A percentile compares a stretch with the other conserved stretches of the same genome.
Evolutionary conservation across 2,329 filamentous ascomycete species (phyloP).

Genomic region (Gyromitra esculenta): DNA sequence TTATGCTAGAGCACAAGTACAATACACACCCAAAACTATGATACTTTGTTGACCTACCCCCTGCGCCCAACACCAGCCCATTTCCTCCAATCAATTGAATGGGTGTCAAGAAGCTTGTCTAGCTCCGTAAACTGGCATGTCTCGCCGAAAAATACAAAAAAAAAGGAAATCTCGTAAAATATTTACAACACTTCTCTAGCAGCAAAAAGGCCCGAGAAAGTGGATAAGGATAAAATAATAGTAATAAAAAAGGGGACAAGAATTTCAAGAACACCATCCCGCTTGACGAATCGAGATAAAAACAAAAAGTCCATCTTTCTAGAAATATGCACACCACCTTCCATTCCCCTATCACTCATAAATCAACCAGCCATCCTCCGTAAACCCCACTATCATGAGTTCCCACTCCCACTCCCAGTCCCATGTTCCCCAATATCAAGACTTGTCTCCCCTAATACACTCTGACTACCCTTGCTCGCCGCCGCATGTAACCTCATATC

Average conservation of each 20-base stretch:
- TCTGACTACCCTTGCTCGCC: constrained; percentile 62
- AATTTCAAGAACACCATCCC: constrained; percentile 21
- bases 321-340: constrained; percentile 3
- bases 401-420: constrained; percentile 21
- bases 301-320: constrained; percentile 5
- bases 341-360: background rate
- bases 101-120: background rate
- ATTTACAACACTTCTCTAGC: constrained; percentile 1
- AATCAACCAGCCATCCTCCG: background rate
- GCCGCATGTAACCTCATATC: constrained; percentile 93
- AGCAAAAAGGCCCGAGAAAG: constrained; percentile 24
- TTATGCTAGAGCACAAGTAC: no score
- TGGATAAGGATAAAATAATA: background rate
- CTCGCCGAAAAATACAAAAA: constrained; percentile 6
- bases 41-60: background rate
- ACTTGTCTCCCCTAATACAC: constrained; percentile 55
- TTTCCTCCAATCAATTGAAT: background rate
- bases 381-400: constrained; percentile 20
- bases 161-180: background rate
- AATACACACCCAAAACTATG: background rate
- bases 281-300: constrained; percentile 24
- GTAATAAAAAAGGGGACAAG: background rate
- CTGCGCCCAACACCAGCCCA: background rate
- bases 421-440: constrained; percentile 41
- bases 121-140: background rate